Conservation (phyloP, 495 filamentous ascomycete species). For the Penicillium angulare region DNA sequence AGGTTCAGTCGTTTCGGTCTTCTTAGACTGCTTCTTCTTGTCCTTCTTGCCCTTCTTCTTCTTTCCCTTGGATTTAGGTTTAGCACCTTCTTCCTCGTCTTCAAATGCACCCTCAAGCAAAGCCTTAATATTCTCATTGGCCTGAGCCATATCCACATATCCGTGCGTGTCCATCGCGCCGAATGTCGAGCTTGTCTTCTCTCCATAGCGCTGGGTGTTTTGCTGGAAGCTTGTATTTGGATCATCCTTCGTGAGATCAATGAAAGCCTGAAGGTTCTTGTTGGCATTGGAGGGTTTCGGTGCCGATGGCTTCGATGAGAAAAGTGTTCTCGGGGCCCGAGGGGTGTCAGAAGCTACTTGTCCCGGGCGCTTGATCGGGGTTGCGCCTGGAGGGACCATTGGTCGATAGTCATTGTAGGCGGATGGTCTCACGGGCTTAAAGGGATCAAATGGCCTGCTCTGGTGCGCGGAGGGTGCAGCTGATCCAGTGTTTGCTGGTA, state of each 20-base stretch:
- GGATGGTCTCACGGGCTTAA: conserved; percentile 42
- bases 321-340: conserved; percentile 39
- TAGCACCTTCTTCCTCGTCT: conserved; percentile 58
- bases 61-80: conserved; percentile 52
- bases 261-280: conserved; percentile 41
- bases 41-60: conserved; percentile 40
- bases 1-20: conserved; percentile 37
- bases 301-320: conserved; percentile 41
- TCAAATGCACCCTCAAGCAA: conserved; percentile 85
- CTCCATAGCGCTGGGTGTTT: not conserved
- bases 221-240: conserved; percentile 3
- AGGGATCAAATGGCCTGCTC: conserved; percentile 36
- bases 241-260: conserved; percentile 43
- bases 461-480: conserved; percentile 25
- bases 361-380: conserved; percentile 47
- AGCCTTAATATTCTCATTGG: conserved; percentile 82
- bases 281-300: conserved; percentile 31
- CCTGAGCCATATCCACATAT: conserved; percentile 75
- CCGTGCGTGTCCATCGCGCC: conserved; percentile 55
- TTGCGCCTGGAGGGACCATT: conserved; percentile 25
- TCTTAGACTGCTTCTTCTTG: conserved; percentile 44
- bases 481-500: conserved; percentile 12
- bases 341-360: conserved; percentile 41
- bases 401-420: conserved; percentile 36
- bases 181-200: conserved; percentile 29